These are phyloP conservation scores for Exophiala sp. DNA, from an alignment of 2,329 filamentous ascomycete species.

Conservation along the genomic window DNA sequence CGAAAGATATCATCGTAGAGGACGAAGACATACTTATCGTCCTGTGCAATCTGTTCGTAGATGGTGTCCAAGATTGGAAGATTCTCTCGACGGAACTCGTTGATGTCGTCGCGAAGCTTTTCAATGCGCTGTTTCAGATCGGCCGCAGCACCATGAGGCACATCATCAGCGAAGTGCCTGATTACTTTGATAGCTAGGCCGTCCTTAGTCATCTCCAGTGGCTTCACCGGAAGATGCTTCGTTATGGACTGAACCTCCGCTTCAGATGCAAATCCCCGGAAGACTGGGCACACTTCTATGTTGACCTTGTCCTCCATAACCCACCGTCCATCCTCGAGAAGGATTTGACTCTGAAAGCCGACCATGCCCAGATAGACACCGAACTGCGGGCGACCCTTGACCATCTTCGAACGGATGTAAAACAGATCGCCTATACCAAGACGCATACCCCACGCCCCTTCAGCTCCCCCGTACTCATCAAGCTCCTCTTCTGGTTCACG, in stretches of 20 bases:
- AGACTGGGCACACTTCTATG: conserved; percentile 2
- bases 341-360: conserved; percentile 20
- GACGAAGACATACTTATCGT: conserved; percentile 34
- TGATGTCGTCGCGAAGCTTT: conserved; percentile 34
- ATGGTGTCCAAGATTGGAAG: conserved; percentile 35
- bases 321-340: conserved; percentile 24
- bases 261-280: conserved; percentile 17
- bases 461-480: conserved; percentile 8
- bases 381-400: conserved; percentile 10
- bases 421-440: conserved; percentile 2
- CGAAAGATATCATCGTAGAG: conserved; percentile 38
- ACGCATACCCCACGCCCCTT: not conserved
- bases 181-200: conserved; percentile 33
- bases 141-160: conserved; percentile 38
- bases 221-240: conserved; percentile 22
- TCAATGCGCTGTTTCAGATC: conserved; percentile 35
- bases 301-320: conserved; percentile 5
- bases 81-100: conserved; percentile 36
- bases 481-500: conserved; percentile 4
- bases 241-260: conserved; percentile 20
- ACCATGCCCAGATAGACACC: conserved; percentile 19
- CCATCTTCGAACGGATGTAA: not conserved
- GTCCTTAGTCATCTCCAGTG: conserved; percentile 2
- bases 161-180: conserved; percentile 33
- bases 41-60: conserved; percentile 38